Evolutionary conservation across 495 filamentous ascomycete species (phyloP), one percentile per base, ranked within the genome.

Genomic region (Cryomyces antarcticus): DNA sequence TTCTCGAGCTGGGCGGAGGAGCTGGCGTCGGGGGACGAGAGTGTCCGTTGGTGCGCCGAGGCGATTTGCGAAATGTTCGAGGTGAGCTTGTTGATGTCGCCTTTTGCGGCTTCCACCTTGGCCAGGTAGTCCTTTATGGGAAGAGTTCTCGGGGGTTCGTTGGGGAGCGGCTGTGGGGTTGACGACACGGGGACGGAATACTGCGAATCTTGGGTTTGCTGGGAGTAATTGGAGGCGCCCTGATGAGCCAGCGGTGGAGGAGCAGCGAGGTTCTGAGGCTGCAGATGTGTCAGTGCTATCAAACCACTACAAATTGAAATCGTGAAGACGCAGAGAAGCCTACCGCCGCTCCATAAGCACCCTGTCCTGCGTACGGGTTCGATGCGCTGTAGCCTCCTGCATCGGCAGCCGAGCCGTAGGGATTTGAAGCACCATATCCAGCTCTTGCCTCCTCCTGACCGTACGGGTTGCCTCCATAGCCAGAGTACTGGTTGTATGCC

Each of bases 21-120:
- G 42, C 47, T 47, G 41, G 56, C 54, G 54, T 78, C 73, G 30
- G 66, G 60, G 30, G 64, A 66, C 35, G 67, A 65, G 13, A 79
- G 61, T 5, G 70, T 60, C 41, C 71, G 72, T 56, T 75, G 70
- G 59, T 80, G 76, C 28, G 76, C 60, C 4, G 61, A 64, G 30
- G 64, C 68, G 42, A 80, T 74, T 33, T 69, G 48, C 45, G 66
- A 59, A 53, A 80, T 67, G 49, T 66, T 67, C 12, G 57, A 56
- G 12, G 62, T 64, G 37, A 80, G 65, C 7, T 61, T 59, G 36
- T 64, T 62, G 54, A 80, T 78, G 46, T 75, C 65, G 39, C 59
- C 54, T 50, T 72, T 70, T 41, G 69, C 62, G 45, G 63, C 65
- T 51, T 72, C 63, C 48, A 79, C 69, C 48, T 71, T 69, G 43